Base-by-base conservation (phyloP, 2,329 filamentous ascomycete genomes). In the Graphium sp. region DNA sequence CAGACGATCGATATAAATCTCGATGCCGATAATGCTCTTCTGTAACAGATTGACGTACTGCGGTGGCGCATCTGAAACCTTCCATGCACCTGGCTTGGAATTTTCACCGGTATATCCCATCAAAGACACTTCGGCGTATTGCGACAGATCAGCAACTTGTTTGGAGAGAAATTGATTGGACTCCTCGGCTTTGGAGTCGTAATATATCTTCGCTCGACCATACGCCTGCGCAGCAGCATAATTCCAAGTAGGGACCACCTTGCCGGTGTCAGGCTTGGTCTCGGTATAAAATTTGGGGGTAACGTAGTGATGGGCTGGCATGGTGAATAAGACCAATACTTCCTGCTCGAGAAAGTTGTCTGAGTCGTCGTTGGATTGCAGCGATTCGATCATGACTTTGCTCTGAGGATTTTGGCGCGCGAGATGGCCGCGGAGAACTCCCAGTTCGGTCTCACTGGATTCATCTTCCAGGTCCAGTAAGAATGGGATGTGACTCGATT, bases 161-260 rank as follows among this genome's bases (percentile, higher is more conserved):
- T 42, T 49, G 1, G 46, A 34, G 6, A 79, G 44, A 30, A 66
- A 76, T 0, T 35, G 34, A 0, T 43, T 41, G 0, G 66, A 65
- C 13, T 58, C 53, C 0, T 48, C 39, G 0, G 55, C 43, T 24
- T 55, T 54, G 5, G 58, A 40, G 32, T 76, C 62, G 32, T 50
- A 60, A 35, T 60, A 66, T 4, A 77, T 47, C 0, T 35, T 62
- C 2, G 65, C 63, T 2, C 46, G 56, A 2, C 74, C 74, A 37
- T 77, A 77, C 0, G 56, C 67, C 45, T 79, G 69, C 0, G 60
- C 72, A 0, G 73, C 70, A 0, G 67, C 55, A 39, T 79, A 80
- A 45, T 80, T 72, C 74, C 74, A 79, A 0, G 74, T 80, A 1
- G 72, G 72, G 6, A 75, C 74, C 0, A 78, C 73, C 38, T 79